Conservation (phyloP, 2,329 filamentous ascomycete species). For the Chrysoporthe puriensis region DNA sequence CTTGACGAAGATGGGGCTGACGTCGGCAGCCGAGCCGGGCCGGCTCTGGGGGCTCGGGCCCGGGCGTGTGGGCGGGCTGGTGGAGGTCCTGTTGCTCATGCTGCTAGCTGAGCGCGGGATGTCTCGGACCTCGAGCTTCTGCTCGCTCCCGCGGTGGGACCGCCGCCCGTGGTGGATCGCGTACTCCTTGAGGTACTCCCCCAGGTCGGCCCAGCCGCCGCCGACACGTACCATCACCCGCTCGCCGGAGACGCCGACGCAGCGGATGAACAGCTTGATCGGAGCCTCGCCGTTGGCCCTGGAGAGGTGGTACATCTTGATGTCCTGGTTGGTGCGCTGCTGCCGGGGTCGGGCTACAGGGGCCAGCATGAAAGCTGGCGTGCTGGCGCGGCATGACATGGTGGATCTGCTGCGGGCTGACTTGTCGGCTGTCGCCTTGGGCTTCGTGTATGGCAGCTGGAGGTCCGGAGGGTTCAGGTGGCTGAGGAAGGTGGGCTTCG, state of each 20-base stretch:
- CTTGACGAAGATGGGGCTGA: slow-evolving; percentile 56
- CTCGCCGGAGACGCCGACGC: slow-evolving; percentile 87
- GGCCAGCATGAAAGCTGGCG: slow-evolving; percentile 71
- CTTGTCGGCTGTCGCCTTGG: slow-evolving; percentile 36
- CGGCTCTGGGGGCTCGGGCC: slow-evolving; percentile 44
- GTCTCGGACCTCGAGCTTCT: slow-evolving; percentile 64
- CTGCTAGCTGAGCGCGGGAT: slow-evolving; percentile 39
- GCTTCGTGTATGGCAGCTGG: slow-evolving; percentile 51
- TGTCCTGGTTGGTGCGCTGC: slow-evolving; percentile 66
- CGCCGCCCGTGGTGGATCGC: slow-evolving; percentile 87
- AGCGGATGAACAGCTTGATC: slow-evolving; percentile 91
- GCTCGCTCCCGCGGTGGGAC: slow-evolving; percentile 49
- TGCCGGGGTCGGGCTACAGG: slow-evolving; percentile 59
- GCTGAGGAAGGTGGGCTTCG: slow-evolving; percentile 51
- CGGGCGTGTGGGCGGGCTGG: slow-evolving; percentile 41
- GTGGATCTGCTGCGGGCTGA: slow-evolving; percentile 53
- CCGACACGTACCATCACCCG: slow-evolving; percentile 98
- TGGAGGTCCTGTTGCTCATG: slow-evolving; percentile 21
- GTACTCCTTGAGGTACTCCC: slow-evolving; percentile 93
- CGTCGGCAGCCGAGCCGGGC: slow-evolving; percentile 41
- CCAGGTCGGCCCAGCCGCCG: slow-evolving; percentile 96
- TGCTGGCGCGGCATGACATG: slow-evolving; percentile 50
- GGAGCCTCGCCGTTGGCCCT: slow-evolving; percentile 82
- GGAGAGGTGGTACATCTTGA: slow-evolving; percentile 90
- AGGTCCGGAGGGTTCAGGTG: slow-evolving; percentile 64